Base-by-base conservation (phyloP, 2,329 filamentous ascomycete genomes). In the Aspergillus novoparasiticus region DNA sequence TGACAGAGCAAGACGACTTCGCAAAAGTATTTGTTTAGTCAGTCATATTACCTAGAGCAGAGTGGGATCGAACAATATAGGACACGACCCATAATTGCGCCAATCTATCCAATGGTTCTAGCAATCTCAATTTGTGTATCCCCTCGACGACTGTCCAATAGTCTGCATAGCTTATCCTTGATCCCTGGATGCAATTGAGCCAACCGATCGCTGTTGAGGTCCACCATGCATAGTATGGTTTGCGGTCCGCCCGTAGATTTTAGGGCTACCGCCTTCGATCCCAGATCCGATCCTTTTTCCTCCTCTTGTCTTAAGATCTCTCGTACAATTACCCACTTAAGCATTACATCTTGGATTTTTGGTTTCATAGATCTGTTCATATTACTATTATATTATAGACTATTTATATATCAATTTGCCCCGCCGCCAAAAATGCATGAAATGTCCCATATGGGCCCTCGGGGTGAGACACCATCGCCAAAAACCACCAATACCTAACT, bases 381-480 rank as follows among this genome's bases (percentile, higher is more conserved):
- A 59, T 54, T 43, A 32, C 16, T 26, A 30, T 10, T 28, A 30
- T 12, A 54, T 61, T 36, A 39, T 55, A 36, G 30, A 9, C 21
- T 26, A 55, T 12, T 30, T 32, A 32, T 46, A 36, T 32, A 43
- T 50, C 26, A 28, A 34, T 32, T 58, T 28, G 8, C 45, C 48
- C 23, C 43, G 45, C 39, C 54, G 8, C 19, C 58, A 64, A 16
- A 41, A 41, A 81, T 81, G 79, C 72, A 80, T 68, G 72, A 80
- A 73, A 78, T 82, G 78, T 77, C 78, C 62, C 73, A 77, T 63
- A 74, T 80, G 68, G 79, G 78, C 69, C 69, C 70, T 63, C 68
- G 76, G 70, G 78, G 78, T 79, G 73, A 65, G 70, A 66, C 48
- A 54, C n/a, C 30, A 39, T 28, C 23, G 23, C 39, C 51, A 6